Percentiles rank a stretch among this genome's conserved stretches.
Conservation (phyloP, 176 grass and related monocot genomes). For the Oryza brachyantha region DNA sequence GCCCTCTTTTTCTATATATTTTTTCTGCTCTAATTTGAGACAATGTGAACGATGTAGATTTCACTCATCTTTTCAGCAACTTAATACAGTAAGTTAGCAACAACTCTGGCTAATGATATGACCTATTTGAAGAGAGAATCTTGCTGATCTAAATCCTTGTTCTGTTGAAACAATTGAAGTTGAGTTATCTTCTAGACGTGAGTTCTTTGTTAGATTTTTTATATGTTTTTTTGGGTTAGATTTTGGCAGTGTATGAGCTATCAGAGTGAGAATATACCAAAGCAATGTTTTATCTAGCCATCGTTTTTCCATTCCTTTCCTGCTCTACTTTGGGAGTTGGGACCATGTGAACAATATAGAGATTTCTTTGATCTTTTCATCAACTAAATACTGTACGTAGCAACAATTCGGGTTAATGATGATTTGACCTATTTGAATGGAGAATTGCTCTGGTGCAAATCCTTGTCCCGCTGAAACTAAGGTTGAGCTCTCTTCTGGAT, state of each 20-base stretch:
- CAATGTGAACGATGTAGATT: not conserved
- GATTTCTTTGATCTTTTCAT: no score
- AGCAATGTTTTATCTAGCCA: no score
- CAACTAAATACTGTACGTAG: no score
- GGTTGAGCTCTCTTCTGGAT: no score
- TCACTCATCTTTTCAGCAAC: not conserved
- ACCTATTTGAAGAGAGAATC: not conserved
- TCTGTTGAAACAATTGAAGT: not conserved
- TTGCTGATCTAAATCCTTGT: not conserved
- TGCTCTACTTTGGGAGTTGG: no score
- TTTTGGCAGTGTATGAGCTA: not conserved
- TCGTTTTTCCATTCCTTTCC: no score
- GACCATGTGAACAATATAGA: no score
- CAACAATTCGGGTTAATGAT: no score
- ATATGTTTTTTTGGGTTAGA: not conserved
- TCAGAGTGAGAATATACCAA: not conserved
- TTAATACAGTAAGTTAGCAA: not conserved
- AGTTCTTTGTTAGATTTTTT: not conserved
- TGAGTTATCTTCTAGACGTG: not conserved
- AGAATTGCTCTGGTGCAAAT: no score
- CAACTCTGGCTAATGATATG: not conserved
- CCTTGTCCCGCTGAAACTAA: no score
- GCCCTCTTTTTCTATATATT: not conserved
- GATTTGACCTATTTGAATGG: no score
- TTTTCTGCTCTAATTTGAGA: not conserved